Evolutionary conservation across 2,329 filamentous ascomycete species (phyloP), one percentile per base, ranked within the genome.

Genomic region (Colletotrichum musae): DNA sequence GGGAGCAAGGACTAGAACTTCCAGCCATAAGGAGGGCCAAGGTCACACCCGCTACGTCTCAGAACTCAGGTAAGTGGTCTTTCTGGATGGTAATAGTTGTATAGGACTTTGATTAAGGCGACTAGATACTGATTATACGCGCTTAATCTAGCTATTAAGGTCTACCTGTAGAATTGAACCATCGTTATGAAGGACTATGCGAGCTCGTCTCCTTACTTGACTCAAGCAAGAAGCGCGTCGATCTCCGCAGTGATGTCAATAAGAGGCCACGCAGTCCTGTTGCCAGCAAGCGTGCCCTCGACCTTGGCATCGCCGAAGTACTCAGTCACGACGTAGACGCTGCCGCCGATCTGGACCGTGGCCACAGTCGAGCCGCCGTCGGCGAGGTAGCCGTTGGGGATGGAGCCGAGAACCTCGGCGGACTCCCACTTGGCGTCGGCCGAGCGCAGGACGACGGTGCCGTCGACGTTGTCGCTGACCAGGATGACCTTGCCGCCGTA

Each of bases 371-470:
- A 45, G 5, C 50, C 68, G 5, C 52, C 65, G 16, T 68, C 59
- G 3, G 64, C 51, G 13, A 56, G 21, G 9, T 56, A 45, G 13
- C 16, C 64, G 21, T 75, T 77, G 21, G 78, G 63, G 1, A 82
- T 71, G 0, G 73, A 72, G 0, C 81, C 80, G 6, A 82, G 39
- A 18, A 79, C 76, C 70, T 80, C 75, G 3, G 81, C 80, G 2
- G 72, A 71, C 21, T 74, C 69, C 81, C 81, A 84, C 43, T 71
- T 72, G 6, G 70, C 75, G 43, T 82, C 78, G 28, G 69, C 64
- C 4, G 80, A 82, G 28, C 75, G 71, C n/a, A 83, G 68, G n/a
- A 83, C 81, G 21, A 78, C 76, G 7, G 79, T 77, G 1, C 82
- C 81, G 2, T 70, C 56, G 4, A 45, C 60, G 36, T 79, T 74